phyloP scores from a whole-genome alignment of 768 basidiomycete genomes.

The Suillus ampliporus region DNA sequence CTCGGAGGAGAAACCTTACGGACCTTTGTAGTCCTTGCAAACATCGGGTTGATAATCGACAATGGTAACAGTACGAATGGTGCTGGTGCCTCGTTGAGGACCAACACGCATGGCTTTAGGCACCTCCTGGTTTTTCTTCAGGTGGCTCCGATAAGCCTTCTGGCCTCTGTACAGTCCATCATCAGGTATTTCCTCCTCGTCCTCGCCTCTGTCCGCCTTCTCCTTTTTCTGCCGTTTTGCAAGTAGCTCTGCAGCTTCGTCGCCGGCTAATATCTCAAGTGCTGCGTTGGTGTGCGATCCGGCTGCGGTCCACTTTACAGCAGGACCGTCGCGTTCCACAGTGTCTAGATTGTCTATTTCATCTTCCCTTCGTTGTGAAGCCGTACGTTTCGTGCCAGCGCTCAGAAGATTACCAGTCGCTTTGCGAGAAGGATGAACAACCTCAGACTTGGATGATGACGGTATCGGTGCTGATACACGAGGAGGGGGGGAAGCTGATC shows the following conservation, averaged over 20 bases:
- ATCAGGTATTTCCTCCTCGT: constrained; percentile 64
- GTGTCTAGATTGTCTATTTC: constrained; percentile 61
- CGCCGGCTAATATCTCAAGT: constrained; percentile 80
- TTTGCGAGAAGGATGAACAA: constrained; percentile 80
- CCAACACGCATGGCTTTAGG: constrained; percentile 89
- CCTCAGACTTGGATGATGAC: constrained; percentile 63
- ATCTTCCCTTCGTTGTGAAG: constrained; percentile 52
- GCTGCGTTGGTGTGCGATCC: constrained; percentile 77
- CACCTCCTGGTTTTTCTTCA: constrained; percentile 83
- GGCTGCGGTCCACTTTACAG: constrained; percentile 78
- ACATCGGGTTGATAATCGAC: constrained; percentile 99
- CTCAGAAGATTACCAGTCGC: constrained; percentile 71
- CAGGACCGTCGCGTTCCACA: constrained; percentile 57
- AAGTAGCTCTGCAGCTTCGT: constrained; percentile 78
- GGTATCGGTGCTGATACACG: background rate
- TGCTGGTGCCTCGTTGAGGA: constrained; percentile 76
- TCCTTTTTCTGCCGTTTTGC: constrained; percentile 70
- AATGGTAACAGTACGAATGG: constrained; percentile 93
- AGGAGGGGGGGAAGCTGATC: constrained; percentile 67
- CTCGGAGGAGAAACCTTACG: constrained; percentile 35
- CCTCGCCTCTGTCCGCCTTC: constrained; percentile 53
- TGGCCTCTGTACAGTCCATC: constrained; percentile 90
- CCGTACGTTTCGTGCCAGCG: constrained; percentile 73
- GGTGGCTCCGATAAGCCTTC: constrained; percentile 77
- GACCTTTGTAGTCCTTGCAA: constrained; percentile 99